Conservation (phyloP, 106 monocot genomes). For the Dioscorea dumetorum region DNA sequence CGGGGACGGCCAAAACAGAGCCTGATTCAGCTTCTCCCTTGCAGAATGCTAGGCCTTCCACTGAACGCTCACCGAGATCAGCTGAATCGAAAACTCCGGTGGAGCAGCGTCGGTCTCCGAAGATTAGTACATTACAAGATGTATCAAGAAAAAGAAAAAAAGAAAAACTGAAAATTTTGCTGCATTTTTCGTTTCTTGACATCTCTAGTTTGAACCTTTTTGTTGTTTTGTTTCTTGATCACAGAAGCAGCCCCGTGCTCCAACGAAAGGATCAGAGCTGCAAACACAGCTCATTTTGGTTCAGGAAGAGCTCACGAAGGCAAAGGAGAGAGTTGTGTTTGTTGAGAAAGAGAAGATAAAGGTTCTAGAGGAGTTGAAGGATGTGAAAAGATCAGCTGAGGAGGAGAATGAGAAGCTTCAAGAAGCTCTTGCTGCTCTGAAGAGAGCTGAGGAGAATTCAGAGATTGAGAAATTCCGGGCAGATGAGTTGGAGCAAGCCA, state of each 20-base stretch:
- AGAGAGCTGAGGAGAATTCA: conserved; percentile 43
- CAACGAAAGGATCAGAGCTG: conserved; percentile 25
- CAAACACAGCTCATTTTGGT: conserved; percentile 26
- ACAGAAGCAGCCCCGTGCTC: conserved; percentile 19
- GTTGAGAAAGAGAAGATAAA: conserved; percentile 37
- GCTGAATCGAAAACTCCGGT: conserved; percentile 39
- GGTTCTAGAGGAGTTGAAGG: conserved; percentile 53
- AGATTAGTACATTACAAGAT: conserved; percentile 41
- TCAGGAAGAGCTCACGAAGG: conserved; percentile 47
- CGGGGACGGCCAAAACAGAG: conserved; percentile 31
- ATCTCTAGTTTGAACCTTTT: not conserved
- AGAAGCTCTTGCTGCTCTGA: conserved; percentile 39
- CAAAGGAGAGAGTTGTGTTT: conserved; percentile 40
- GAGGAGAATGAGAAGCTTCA: conserved; percentile 41
- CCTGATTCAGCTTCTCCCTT: conserved; percentile 26
- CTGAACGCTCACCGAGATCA: conserved; percentile 48
- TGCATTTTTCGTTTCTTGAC: not conserved
- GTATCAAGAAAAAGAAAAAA: conserved; percentile 40
- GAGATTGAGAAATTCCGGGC: conserved; percentile 48
- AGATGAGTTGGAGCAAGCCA: conserved; percentile 54
- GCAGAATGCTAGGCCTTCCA: conserved; percentile 32
- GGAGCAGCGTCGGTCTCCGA: conserved; percentile 41
- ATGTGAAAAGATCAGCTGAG: conserved; percentile 37
- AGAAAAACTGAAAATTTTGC: not conserved
- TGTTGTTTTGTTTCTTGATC: conserved; percentile 3